Percentiles rank a stretch among this genome's conserved stretches.
Conservation (phyloP, 2,329 filamentous ascomycete species). For the Thielaviopsis punctulata region DNA sequence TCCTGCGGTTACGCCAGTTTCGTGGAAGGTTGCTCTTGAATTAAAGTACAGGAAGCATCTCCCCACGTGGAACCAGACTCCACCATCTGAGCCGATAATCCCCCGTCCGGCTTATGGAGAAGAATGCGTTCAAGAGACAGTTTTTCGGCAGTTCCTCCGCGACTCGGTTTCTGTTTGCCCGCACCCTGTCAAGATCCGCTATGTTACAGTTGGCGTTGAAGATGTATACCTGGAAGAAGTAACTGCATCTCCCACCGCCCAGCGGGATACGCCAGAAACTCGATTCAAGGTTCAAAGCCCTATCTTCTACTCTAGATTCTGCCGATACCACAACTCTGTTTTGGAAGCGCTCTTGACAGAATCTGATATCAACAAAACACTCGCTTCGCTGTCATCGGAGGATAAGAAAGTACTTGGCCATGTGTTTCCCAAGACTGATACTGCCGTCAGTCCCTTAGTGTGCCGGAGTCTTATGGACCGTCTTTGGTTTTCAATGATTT, state of each 20-base stretch:
- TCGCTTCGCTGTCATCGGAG: not conserved
- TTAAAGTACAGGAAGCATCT: not conserved
- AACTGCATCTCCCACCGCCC: not conserved
- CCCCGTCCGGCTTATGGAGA: not conserved
- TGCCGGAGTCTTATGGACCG: not conserved
- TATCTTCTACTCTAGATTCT: slow-evolving; percentile 48
- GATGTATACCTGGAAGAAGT: not conserved
- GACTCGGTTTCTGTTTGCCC: not conserved
- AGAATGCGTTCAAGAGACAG: not conserved
- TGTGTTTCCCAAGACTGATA: not conserved
- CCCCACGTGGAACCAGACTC: not conserved
- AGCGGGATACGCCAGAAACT: not conserved
- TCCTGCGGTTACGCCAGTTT: slow-evolving; percentile 40
- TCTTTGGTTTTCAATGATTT: not conserved
- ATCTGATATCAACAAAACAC: not conserved
- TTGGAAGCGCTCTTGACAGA: not conserved
- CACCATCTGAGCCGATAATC: not conserved
- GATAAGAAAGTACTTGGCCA: not conserved
- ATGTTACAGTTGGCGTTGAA: not conserved
- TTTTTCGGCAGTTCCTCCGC: not conserved
- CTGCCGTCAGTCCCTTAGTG: not conserved
- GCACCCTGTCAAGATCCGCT: not conserved
- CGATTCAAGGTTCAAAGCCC: slow-evolving; percentile 20
- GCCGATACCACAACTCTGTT: slow-evolving; percentile 30
- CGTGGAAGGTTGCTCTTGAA: not conserved